Conservation (phyloP, 345 rosid genomes). For the Cardamine chenopodiifolia region DNA sequence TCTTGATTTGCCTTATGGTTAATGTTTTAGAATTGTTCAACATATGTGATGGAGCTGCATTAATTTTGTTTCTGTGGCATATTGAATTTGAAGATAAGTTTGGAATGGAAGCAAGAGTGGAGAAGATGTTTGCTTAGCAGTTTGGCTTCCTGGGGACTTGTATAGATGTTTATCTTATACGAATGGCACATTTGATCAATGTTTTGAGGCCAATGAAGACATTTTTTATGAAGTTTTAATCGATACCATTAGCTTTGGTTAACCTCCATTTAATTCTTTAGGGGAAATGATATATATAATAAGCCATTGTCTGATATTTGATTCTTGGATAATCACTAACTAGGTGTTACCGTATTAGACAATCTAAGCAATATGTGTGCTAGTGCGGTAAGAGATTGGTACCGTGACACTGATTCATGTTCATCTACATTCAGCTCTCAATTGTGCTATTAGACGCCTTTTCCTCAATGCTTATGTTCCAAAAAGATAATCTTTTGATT, state of each 20-base stretch:
- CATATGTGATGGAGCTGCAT: background rate
- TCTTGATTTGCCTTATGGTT: background rate
- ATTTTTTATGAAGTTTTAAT: background rate
- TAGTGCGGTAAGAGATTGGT: background rate
- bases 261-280: background rate
- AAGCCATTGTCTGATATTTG: background rate
- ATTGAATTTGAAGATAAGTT: background rate
- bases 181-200: background rate
- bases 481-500: background rate
- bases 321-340: background rate
- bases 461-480: background rate
- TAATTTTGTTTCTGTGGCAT: background rate
- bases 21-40: background rate
- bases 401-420: background rate
- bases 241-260: background rate
- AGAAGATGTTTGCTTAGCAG: background rate
- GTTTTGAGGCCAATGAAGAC: background rate
- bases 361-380: background rate
- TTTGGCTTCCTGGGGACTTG: background rate
- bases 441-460: background rate
- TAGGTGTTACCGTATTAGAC: background rate
- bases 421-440: background rate
- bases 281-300: background rate
- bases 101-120: background rate
- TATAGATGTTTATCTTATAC: background rate